Evolutionary conservation across 2,329 filamentous ascomycete genomes (phyloP).

Genomic region (Daldinia sp.): DNA sequence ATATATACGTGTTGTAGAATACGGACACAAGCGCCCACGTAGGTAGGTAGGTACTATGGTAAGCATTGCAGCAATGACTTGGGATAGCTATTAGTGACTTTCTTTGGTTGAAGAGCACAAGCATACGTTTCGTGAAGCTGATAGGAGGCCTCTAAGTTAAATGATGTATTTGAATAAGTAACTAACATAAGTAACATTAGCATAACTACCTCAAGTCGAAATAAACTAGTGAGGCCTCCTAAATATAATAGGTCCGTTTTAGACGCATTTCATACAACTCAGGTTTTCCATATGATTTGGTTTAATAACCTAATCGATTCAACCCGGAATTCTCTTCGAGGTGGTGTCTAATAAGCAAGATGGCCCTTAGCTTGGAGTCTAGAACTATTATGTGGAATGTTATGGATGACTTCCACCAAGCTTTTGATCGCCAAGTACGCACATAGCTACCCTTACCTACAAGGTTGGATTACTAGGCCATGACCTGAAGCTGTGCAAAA

Average conservation of each 20-base stretch:
- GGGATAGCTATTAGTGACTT: not conserved
- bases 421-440: not conserved
- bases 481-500: slow-evolving; percentile 8
- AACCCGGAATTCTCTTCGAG: not conserved
- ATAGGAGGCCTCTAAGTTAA: slow-evolving; percentile 22
- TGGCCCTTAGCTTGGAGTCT: slow-evolving; percentile 4
- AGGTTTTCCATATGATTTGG: not conserved
- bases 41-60: not conserved
- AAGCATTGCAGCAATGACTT: not conserved
- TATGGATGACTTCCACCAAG: slow-evolving; percentile 4
- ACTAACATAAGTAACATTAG: slow-evolving; percentile 6
- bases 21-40: not conserved
- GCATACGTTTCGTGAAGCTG: not conserved
- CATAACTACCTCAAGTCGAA: not conserved
- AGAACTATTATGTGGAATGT: slow-evolving; percentile 3
- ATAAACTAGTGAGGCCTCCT: slow-evolving; percentile 2
- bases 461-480: slow-evolving; percentile 26
- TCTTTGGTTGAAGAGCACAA: not conserved
- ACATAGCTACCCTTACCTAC: slow-evolving; percentile 2
- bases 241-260: not conserved
- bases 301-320: not conserved
- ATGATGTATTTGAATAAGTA: slow-evolving; percentile 5
- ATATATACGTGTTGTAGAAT: not conserved
- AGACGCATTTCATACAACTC: not conserved
- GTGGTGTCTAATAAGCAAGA: not conserved